A percentile compares a stretch with the other conserved stretches of the same genome.
Evolutionary conservation across 1,284 basidiomycete species (phyloP).

Genomic region (Ganoderma leucocontextum): DNA sequence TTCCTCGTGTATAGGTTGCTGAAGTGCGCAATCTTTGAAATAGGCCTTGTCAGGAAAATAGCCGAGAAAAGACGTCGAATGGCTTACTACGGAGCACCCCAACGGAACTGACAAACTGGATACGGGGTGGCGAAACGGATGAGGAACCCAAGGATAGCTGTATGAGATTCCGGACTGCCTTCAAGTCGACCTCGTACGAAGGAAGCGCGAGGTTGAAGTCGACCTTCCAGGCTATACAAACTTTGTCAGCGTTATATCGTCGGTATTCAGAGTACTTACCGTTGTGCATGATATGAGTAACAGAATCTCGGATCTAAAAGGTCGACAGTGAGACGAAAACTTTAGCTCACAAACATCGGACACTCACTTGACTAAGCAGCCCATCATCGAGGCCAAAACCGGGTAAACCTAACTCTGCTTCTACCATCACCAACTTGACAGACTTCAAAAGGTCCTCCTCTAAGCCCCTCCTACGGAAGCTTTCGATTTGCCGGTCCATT

Average conservation of each 20-base stretch:
- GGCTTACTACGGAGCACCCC: constrained; percentile 35
- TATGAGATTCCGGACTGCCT: constrained; percentile 29
- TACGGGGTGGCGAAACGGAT: constrained; percentile 26
- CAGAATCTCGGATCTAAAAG: constrained; percentile 29
- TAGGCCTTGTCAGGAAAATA: neutral
- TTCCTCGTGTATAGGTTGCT: constrained; percentile 16
- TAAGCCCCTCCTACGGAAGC: constrained; percentile 41
- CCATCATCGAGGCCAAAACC: neutral
- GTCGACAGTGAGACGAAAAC: neutral
- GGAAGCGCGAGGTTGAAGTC: constrained; percentile 43
- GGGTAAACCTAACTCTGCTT: neutral
- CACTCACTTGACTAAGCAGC: neutral
- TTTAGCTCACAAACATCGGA: neutral
- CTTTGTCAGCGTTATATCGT: neutral
- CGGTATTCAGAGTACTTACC: constrained; percentile 31
- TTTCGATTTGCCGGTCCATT: constrained; percentile 38
- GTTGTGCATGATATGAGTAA: constrained; percentile 44
- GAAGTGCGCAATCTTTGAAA: constrained; percentile 12
- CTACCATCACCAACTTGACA: neutral
- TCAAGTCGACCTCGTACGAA: constrained; percentile 31
- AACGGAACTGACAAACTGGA: constrained; percentile 44
- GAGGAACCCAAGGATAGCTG: constrained; percentile 38
- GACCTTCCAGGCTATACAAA: constrained; percentile 43
- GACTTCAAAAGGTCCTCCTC: constrained; percentile 37
- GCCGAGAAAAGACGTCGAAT: neutral